Base-by-base conservation (phyloP, 75 land plant species). In the Picea sitchensis region DNA sequence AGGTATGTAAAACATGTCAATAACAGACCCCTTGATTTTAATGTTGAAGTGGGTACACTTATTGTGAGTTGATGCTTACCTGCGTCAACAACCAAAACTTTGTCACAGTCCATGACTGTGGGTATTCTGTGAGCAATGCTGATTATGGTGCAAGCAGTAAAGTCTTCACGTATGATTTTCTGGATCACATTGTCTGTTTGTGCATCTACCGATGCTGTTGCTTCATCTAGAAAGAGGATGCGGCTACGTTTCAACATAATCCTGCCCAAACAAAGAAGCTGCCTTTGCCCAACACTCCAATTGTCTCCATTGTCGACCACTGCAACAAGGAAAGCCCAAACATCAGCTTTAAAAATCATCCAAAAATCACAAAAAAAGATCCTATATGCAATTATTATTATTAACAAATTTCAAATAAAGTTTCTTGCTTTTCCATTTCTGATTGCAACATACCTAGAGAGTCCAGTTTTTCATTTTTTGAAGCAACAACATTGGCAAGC, bases 261-360 rank as follows among this genome's bases (percentile, higher is more conserved):
- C 54, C 99, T 32, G 11, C 95, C 99, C 41, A 96, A 82, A 79
- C 99, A 96, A 18, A 96, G 86, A 31, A 96, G 88, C 82, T 96
- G 99, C 76, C 93, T 89, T 78, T 96, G 97, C 14, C 99, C 98
- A 85, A 96, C 92, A 64, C 99, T 96, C 99, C 99, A 96, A 32
- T 96, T 96, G 11, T 92, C 98, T 44, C 99, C 99, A 81, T 84
- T 89, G 60, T 94, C 99, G 51, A 84, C 87, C 75, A 96, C 98
- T 92, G 85, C 4, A n/a, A 57, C 63, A 63, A 58, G 6, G 17
- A 47, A 78, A 59, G 15, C 54, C 30, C 61, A 61, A 36, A 36
- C 17, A 20, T 32, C 54, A 77, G 65, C 41, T 26, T 56, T 7
- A 41, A 5, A 44, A 26, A 8, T 34, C 7, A 38, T 4, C 23